Conservation (phyloP, 2,329 filamentous ascomycete species). For the Nectriaceae sp. region DNA sequence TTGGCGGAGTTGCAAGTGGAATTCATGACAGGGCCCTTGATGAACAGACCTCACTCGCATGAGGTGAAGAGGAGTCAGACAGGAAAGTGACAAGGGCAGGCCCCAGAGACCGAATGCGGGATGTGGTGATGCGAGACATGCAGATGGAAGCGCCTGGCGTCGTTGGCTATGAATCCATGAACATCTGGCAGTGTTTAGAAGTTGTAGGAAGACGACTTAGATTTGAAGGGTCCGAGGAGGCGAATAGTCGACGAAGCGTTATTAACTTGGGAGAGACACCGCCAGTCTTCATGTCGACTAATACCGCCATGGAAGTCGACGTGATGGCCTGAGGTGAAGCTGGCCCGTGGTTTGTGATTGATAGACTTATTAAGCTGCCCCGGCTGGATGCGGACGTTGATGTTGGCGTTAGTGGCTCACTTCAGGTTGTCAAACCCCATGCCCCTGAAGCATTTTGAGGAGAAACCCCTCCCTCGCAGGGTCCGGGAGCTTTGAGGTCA, state of each 20-base stretch:
- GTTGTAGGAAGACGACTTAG: neutral
- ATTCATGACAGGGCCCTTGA: too few species aligned
- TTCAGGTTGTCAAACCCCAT: neutral
- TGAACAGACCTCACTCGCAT: too few species aligned
- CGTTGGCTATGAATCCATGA: neutral
- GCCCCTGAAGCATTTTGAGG: too few species aligned
- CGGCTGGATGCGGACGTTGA: neutral
- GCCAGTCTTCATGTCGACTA: neutral
- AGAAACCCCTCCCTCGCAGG: too few species aligned
- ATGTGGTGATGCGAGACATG: too few species aligned
- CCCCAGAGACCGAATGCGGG: constrained; percentile 5
- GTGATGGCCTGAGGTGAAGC: neutral
- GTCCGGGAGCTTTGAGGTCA: too few species aligned
- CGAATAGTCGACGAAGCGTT: neutral
- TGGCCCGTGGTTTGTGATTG: neutral
- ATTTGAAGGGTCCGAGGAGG: neutral
- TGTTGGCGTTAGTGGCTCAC: neutral
- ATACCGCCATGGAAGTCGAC: neutral
- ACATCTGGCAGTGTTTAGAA: neutral
- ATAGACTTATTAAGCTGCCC: neutral
- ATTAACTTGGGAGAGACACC: neutral
- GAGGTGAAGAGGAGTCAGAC: neutral
- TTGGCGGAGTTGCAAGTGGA: neutral
- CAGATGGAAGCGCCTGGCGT: too few species aligned
- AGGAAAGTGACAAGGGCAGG: constrained; percentile 18